These are phyloP conservation scores for Epichloe glyceriae DNA, from an alignment of 2,329 filamentous ascomycete genomes.

Conservation along the genomic window DNA sequence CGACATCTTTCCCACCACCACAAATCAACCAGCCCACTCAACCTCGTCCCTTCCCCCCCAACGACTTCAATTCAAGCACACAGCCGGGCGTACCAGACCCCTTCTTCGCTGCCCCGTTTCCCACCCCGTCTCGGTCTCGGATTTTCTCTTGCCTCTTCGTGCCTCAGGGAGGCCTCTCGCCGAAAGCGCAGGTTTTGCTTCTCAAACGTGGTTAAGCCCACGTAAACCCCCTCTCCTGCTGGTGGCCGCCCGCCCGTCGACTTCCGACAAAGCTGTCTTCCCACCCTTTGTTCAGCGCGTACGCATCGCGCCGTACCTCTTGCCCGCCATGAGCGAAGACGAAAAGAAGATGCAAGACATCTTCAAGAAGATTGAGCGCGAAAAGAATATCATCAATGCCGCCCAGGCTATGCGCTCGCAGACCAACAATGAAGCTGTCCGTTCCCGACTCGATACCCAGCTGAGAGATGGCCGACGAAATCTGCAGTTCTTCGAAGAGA, in stretches of 20 bases:
- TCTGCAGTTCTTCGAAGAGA: slow-evolving; percentile 90
- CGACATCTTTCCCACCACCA: slow-evolving; percentile 22
- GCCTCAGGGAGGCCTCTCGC: neutral
- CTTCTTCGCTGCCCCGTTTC: neutral
- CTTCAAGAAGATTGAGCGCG: slow-evolving; percentile 93
- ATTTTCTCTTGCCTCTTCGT: neutral
- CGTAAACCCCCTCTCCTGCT: neutral
- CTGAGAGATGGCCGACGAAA: slow-evolving; percentile 90
- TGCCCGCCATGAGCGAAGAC: slow-evolving; percentile 48
- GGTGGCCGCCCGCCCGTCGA: neutral
- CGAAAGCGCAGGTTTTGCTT: neutral
- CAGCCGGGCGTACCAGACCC: neutral
- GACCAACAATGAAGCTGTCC: slow-evolving; percentile 84
- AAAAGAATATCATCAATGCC: slow-evolving; percentile 88
- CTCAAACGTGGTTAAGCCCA: neutral
- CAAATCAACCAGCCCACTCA: slow-evolving; percentile 8
- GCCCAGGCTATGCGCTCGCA: slow-evolving; percentile 92
- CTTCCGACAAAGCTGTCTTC: neutral
- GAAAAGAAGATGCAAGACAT: slow-evolving; percentile 62
- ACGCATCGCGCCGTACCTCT: slow-evolving; percentile 23
- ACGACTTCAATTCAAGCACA: slow-evolving; percentile 1
- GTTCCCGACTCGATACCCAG: slow-evolving; percentile 81
- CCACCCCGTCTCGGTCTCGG: neutral
- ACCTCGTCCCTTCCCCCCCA: slow-evolving; percentile 8
- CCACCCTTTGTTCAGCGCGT: slow-evolving; percentile 20